Conservation (phyloP, 306 rosid species). For the Boehmeria nivea region DNA sequence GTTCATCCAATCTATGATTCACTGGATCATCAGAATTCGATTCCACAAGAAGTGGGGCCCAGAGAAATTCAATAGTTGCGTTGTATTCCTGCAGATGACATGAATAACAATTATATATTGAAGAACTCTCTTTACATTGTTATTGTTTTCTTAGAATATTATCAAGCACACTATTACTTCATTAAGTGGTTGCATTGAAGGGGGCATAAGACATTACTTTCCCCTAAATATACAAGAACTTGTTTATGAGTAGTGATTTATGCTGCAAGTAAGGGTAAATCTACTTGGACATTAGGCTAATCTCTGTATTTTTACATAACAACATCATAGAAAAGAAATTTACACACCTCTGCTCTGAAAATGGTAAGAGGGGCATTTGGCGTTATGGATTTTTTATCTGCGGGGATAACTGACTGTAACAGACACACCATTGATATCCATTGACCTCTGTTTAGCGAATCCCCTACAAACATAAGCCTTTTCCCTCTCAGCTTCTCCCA, state of each 20-base stretch:
- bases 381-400: constrained; percentile 76
- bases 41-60: constrained; percentile 97
- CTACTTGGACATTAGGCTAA: neutral
- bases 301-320: too few relatives aligned
- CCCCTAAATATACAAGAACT: neutral
- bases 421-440: constrained; percentile 96
- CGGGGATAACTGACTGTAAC: constrained; percentile 83
- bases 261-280: neutral
- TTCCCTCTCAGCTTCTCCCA: constrained; percentile 94
- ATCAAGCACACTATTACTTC: too few relatives aligned
- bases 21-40: constrained; percentile 98
- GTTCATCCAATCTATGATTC: constrained; percentile 73
- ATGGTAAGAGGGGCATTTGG: constrained; percentile 92
- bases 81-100: constrained; percentile 67
- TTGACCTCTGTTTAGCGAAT: constrained; percentile 92
- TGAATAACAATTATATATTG: too few relatives aligned
- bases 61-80: constrained; percentile 93
- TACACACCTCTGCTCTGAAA: constrained; percentile 78
- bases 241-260: neutral
- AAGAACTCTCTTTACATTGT: too few relatives aligned
- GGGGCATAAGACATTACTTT: neutral
- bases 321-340: neutral
- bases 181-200: too few relatives aligned
- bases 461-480: constrained; percentile 98
- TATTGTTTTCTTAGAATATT: too few relatives aligned